Evolutionary conservation across 441 rosid genomes (phyloP), one percentile per base, ranked within the genome.

Genomic region (Rhodomyrtus psidioides): DNA sequence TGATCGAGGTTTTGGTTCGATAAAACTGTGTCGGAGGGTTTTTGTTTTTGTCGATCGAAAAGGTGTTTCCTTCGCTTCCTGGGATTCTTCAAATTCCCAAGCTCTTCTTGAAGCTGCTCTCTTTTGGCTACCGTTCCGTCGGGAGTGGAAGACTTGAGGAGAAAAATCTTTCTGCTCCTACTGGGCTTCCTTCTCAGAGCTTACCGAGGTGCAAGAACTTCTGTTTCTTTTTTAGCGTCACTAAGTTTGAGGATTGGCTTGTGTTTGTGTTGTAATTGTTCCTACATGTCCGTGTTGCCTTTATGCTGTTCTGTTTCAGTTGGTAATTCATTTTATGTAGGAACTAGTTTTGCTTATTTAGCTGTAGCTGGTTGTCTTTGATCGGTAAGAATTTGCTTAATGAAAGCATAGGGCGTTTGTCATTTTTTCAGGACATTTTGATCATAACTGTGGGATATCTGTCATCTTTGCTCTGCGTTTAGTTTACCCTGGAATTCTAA

Each of bases 1-100:
- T 85, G 91, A 89, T 88, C 89, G 83, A 87, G 76, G 79, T 86
- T 82, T 87, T 84, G 44, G 56, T 30, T 30, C 28, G 59, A 10
- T n/a, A 42, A 54, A 42, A 42, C 42, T 70, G 79, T 39, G 79
- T 70, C 23, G 51, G 79, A 42, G 79, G 83, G 53, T 27, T 26
- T 49, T 49, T 49, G 83, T 85, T 42, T 76, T 54, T 39, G 51
- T 21, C 51, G 51, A 75, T 53, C 79, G 56, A 12, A 60, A 49
- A 55, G 76, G 88, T 79, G 54, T 46, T 86, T 60, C 59, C 79
- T 53, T 87, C 39, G 76, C 65, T 28, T 53, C 82, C 83, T 58
- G 81, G 53, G 57, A 60, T 84, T 83, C 86, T 91, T 89, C 89
- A 76, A 88, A 58, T 85, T 86, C 84, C 65, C 83, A 34, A 84